Base-by-base conservation (phyloP, 441 rosid species). In the Pelargonium cotyledonis region DNA sequence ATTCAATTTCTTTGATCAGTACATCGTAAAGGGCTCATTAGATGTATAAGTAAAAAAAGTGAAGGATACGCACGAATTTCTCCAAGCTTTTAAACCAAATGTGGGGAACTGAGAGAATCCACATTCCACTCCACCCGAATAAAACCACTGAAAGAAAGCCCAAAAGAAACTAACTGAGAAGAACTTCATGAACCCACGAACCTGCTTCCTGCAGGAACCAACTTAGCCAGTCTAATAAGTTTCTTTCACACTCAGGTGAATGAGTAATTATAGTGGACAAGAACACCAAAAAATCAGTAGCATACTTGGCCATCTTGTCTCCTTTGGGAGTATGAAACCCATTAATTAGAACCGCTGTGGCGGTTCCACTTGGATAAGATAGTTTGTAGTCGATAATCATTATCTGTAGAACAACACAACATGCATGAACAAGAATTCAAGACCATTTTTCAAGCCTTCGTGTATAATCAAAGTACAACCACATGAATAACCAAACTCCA, bases 101-200 rank as follows among this genome's bases (percentile, higher is more conserved):
- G 96, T 85, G 21, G 97, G 99, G 73, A 91, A 94, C 74, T 88
- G 93, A 65, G 72, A 67, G 67, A 94, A 94, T 8, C 99, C 99
- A 31, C 99, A 94, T 10, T 15, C 8, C 5, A 80, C 84, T 79
- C 91, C 94, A 70, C 97, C 97, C 26, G 90, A 67, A 72, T 81
- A 94, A 77, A 94, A 91, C 97, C 99, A 94, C 70, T 91, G 95
- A 72, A 94, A 94, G 83, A 86, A 91, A 5, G 90, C 94, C 99
- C 97, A 94, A 21, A 88, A 6, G 83, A 94, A 91, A 77, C 99
- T 91, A 2, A 88, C 10, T 0, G 89, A 86, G 78, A 94, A 91
- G 75, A 82, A 85, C 66, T 85, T 89, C 68, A 77, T 10, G 79
- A 94, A 91, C 63, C 96, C 91, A 3, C 67, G 84, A 71, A 94